Evolutionary conservation across 345 rosid species (phyloP), one percentile per base, ranked within the genome.

Genomic region (Heritiera fomes): DNA sequence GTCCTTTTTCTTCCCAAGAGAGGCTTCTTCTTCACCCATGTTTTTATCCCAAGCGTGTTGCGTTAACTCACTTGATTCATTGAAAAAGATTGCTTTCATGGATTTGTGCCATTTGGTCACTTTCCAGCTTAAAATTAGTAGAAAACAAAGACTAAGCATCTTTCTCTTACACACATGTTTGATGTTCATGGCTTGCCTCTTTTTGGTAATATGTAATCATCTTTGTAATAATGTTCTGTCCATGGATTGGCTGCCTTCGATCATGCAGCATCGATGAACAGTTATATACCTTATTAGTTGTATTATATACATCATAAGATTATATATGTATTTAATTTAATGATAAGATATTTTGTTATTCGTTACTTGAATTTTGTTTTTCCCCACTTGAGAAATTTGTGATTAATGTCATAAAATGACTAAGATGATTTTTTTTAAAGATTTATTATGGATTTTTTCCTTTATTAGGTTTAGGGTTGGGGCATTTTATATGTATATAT

Each of bases 141-240:
- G 38, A 34, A 34, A 34, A 34, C 38, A 38, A 41, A 40, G 79
- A 64, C 52, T 40, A 40, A 34, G 2, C 73, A 66, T 77, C 79
- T 34, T 65, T 77, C 43, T 23, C 18, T n/a, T 17, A 11, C 2
- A 38, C 7, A 13, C 14, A 1, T 10, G 59, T 18, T 34, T 83
- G 84, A 81, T 82, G 82, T 73, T 76, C 66, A 81, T 79, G 76
- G 71, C 80, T 73, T 66, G 77, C 77, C 84, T 41, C 56, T 81
- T 47, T 50, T 7, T 46, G 75, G 50, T 41, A 73, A 77, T 10
- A 14, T 53, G 79, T 61, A 15, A 40, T 12, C 4, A 75, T 72
- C 43, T 17, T 32, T 30, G 5, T 23, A 52, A 2, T 0, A 64
- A 64, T 13, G 38, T 71, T 71, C 30, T 49, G 58, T 49, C 9